These are phyloP conservation scores for Tricholoma hemisulphureum DNA, from an alignment of 768 basidiomycete genomes.

Conservation along the genomic window DNA sequence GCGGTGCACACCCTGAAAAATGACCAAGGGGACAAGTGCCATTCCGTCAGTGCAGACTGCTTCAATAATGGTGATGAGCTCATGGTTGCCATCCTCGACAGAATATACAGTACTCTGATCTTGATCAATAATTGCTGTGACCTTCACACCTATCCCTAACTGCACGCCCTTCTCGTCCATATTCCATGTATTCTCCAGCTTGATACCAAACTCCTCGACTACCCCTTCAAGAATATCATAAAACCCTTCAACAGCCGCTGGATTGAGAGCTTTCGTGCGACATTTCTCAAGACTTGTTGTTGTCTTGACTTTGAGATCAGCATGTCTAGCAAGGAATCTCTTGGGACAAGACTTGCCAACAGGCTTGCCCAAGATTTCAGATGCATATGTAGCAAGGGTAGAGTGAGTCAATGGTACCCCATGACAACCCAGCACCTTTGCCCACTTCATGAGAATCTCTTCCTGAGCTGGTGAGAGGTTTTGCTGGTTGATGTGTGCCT, in stretches of 20 bases:
- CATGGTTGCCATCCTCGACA: constrained; percentile 32
- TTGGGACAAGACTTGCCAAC: constrained; percentile 14
- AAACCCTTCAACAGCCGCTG: background rate
- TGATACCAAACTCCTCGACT: background rate
- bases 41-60: constrained; percentile 42
- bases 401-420: constrained; percentile 14
- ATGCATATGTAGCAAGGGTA: background rate
- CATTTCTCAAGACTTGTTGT: background rate
- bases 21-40: constrained; percentile 33
- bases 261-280: background rate
- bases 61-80: constrained; percentile 48
- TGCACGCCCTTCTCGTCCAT: constrained; percentile 29
- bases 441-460: constrained; percentile 22
- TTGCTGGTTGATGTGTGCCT: constrained; percentile 17
- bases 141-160: constrained; percentile 20
- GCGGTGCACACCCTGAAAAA: constrained; percentile 34
- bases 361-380: constrained; percentile 12
- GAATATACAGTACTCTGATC: constrained; percentile 14
- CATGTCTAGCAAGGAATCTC: constrained; percentile 16
- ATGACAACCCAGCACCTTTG: constrained; percentile 16
- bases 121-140: constrained; percentile 12
- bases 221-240: background rate
- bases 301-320: constrained; percentile 14
- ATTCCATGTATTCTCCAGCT: background rate
- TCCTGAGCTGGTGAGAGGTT: constrained; percentile 15